Percentiles rank a stretch among this genome's conserved stretches.
Evolutionary conservation across 1,139 yeast genomes (phyloP).

Genomic region (Kurtzmaniella natalensis): DNA sequence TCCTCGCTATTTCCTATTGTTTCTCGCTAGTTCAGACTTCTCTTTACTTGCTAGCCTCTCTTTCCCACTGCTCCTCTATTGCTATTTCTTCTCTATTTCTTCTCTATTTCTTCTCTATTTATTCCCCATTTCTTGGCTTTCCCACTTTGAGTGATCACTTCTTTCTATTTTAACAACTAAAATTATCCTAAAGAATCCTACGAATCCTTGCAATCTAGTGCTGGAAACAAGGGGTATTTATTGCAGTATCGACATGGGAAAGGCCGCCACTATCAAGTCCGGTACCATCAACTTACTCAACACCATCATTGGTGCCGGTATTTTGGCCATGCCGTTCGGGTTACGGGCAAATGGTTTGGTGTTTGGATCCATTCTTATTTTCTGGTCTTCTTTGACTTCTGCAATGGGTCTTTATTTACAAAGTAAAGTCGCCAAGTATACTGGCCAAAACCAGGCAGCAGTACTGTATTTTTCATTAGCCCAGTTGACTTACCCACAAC

Average conservation of each 20-base stretch:
- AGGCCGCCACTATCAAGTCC: constrained; percentile 39
- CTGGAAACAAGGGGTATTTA: too few relatives aligned
- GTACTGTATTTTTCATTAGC: constrained; percentile 52
- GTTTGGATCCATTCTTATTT: constrained; percentile 42
- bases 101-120: too few relatives aligned
- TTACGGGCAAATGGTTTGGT: constrained; percentile 46
- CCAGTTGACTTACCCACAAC: constrained; percentile 51
- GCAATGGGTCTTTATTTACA: constrained; percentile 51
- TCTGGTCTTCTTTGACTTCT: constrained; percentile 48
- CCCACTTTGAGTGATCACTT: too few relatives aligned
- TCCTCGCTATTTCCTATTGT: too few relatives aligned
- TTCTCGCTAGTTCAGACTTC: too few relatives aligned
- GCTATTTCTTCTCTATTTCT: too few relatives aligned
- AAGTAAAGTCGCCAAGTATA: constrained; percentile 47
- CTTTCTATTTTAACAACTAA: too few relatives aligned
- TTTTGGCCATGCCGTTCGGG: constrained; percentile 55
- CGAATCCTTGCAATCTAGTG: too few relatives aligned
- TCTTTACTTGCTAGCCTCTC: too few relatives aligned
- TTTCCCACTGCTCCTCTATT: too few relatives aligned
- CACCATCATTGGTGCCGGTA: constrained; percentile 56
- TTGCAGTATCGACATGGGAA: constrained; percentile 5
- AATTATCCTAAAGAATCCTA: too few relatives aligned
- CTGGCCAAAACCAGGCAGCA: constrained; percentile 40
- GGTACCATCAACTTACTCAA: constrained; percentile 50
- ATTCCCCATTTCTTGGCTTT: too few relatives aligned